Conservation (phyloP, 164 flowering plant species). For the Dillenia turbinata region DNA sequence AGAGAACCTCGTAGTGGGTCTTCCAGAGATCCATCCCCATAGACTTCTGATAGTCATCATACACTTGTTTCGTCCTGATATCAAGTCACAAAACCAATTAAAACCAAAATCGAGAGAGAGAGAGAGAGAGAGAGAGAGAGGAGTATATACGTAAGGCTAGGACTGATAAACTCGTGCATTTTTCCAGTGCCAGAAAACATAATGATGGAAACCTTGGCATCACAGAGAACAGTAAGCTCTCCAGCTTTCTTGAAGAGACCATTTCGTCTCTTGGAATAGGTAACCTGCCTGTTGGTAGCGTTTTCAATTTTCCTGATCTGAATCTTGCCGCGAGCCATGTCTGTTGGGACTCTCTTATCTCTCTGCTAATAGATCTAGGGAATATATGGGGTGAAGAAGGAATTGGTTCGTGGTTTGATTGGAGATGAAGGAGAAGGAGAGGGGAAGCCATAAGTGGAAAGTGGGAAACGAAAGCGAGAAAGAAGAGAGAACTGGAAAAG, state of each 20-base stretch:
- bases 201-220: slow-evolving; percentile 56
- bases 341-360: slow-evolving; percentile 11
- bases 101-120: no score
- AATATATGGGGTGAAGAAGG: not conserved
- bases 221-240: slow-evolving; percentile 56
- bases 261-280: slow-evolving; percentile 50
- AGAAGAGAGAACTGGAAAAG: not conserved
- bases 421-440: not conserved
- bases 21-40: slow-evolving; percentile 23
- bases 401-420: no score
- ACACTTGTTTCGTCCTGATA: slow-evolving; percentile 22
- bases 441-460: not conserved
- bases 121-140: no score
- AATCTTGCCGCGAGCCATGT: slow-evolving; percentile 58
- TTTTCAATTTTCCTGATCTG: slow-evolving; percentile 60
- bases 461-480: slow-evolving; percentile 2
- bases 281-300: slow-evolving; percentile 50
- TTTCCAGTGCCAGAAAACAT: slow-evolving; percentile 41
- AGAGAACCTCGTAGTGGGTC: slow-evolving; percentile 24
- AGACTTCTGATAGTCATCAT: slow-evolving; percentile 24
- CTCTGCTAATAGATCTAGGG: not conserved
- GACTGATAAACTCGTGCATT: slow-evolving; percentile 50
- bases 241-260: slow-evolving; percentile 60
- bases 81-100: not conserved
- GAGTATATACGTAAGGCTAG: slow-evolving; percentile 36